Evolutionary conservation across 2,329 filamentous ascomycete genomes (phyloP).

Genomic region (Camillea tinctor): DNA sequence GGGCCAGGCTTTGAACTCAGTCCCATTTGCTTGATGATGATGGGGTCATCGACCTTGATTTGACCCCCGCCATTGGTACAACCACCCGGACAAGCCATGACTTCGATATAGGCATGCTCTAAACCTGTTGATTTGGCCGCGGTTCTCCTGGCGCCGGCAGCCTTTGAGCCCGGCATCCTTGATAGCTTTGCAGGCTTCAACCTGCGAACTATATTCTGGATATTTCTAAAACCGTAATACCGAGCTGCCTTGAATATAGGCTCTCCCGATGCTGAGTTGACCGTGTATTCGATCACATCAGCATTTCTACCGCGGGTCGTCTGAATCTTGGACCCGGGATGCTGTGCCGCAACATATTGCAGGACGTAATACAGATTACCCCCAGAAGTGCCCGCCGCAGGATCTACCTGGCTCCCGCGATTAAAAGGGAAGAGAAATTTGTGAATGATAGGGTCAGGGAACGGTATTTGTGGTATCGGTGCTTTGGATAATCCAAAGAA

Average conservation of each 20-base stretch:
- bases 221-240: conserved; percentile 97
- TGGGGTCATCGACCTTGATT: conserved; percentile 82
- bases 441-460: conserved; percentile 71
- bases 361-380: conserved; percentile 87
- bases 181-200: conserved; percentile 78
- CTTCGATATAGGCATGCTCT: conserved; percentile 92
- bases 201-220: conserved; percentile 93
- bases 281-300: conserved; percentile 83
- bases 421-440: conserved; percentile 70
- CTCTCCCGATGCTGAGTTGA: conserved; percentile 57
- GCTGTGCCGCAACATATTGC: conserved; percentile 65
- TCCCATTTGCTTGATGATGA: conserved; percentile 51
- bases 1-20: conserved; percentile 60
- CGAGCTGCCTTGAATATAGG: conserved; percentile 76
- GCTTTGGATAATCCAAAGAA: conserved; percentile 70
- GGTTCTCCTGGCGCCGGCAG: conserved; percentile 54
- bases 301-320: conserved; percentile 78
- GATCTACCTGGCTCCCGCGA: conserved; percentile 41
- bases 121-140: conserved; percentile 48
- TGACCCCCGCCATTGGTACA: conserved; percentile 98
- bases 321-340: conserved; percentile 71
- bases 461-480: conserved; percentile 53
- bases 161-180: conserved; percentile 74
- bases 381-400: conserved; percentile 74
- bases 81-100: conserved; percentile 98